Evolutionary conservation across 73 alveolate genomes (phyloP).

Genomic region (Tetrahymena borealis): DNA sequence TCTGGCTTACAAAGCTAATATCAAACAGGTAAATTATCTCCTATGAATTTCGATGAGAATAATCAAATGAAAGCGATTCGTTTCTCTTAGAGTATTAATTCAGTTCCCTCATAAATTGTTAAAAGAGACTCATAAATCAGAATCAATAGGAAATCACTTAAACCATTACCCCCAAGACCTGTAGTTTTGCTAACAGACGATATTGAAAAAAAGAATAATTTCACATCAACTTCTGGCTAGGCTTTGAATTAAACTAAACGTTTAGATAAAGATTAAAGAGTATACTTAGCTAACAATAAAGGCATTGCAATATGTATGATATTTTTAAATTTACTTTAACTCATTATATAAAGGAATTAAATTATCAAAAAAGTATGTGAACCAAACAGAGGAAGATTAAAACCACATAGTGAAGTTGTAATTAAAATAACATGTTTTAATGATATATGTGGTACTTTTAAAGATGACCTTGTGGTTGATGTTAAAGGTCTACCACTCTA

Average conservation of each 20-base stretch:
- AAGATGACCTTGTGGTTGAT: constrained; percentile 17
- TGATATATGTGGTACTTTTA: constrained; percentile 33
- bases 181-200: constrained; percentile 35
- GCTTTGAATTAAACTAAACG: constrained; percentile 9
- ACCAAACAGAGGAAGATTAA: constrained; percentile 22
- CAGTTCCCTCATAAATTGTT: constrained; percentile 23
- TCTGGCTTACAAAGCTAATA: not conserved
- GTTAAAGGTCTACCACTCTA: constrained; percentile 27
- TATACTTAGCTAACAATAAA: constrained; percentile 10
- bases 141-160: not conserved
- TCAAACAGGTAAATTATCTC: not conserved
- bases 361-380: constrained; percentile 5
- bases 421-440: constrained; percentile 28
- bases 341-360: too few species aligned
- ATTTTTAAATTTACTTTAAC: not conserved
- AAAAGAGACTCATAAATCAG: constrained; percentile 27
- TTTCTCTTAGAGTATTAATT: constrained; percentile 19
- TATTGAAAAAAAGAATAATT: constrained; percentile 36
- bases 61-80: not conserved
- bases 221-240: constrained; percentile 23
- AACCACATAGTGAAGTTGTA: constrained; percentile 31
- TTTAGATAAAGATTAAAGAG: constrained; percentile 34
- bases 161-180: constrained; percentile 31
- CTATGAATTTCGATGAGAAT: not conserved
- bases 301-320: constrained; percentile 22